These are phyloP conservation scores for Ustilago shanxiensis DNA, from an alignment of 1,284 basidiomycete genomes.

Conservation along the genomic window DNA sequence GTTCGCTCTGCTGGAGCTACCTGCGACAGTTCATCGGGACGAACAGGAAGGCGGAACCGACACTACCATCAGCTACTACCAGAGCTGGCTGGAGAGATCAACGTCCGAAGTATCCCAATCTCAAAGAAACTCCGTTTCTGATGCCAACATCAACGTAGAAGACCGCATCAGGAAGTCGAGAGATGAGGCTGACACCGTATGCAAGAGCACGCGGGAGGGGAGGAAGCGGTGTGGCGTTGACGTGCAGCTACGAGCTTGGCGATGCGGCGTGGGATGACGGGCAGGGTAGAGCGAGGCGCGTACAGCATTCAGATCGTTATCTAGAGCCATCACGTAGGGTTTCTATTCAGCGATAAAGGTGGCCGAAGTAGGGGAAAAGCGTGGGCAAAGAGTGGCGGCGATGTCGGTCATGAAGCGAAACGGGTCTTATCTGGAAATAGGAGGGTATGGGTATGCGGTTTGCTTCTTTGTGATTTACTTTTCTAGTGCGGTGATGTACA, in stretches of 20 bases:
- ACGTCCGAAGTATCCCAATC: background rate
- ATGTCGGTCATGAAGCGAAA: background rate
- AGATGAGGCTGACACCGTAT: conserved; percentile 1
- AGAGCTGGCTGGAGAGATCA: background rate
- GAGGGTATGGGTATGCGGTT: background rate
- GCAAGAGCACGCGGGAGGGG: background rate
- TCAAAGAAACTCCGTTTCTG: background rate
- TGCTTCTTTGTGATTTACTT: conserved; percentile 25
- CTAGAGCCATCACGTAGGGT: no score
- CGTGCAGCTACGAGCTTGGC: conserved; percentile 3
- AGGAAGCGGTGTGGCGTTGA: conserved; percentile 2
- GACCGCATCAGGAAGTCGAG: background rate
- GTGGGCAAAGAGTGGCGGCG: background rate
- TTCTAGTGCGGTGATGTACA: conserved; percentile 57
- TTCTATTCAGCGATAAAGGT: no score
- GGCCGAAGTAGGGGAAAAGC: background rate
- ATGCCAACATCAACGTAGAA: background rate
- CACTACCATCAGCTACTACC: background rate
- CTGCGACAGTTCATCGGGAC: background rate
- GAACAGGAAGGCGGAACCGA: background rate
- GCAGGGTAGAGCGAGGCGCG: background rate
- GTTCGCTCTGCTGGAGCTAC: background rate
- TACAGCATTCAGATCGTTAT: background rate
- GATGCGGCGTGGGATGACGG: background rate
- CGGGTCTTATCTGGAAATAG: no score